Percentiles rank a stretch among this genome's conserved stretches.
Conservation (phyloP, 768 basidiomycete genomes). For the Filobasidium wieringae region DNA sequence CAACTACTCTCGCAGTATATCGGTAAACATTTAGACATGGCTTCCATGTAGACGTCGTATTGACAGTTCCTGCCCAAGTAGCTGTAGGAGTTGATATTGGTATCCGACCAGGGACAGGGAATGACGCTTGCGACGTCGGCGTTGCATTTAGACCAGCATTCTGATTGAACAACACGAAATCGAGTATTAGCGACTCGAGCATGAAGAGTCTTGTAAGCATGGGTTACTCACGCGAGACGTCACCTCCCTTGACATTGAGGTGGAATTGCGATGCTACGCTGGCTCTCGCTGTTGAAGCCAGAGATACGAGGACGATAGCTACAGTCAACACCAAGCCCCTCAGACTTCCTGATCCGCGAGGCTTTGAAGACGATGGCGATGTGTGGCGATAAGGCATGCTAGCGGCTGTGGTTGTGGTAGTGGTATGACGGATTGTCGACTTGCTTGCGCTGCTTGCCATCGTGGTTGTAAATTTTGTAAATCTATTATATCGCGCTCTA, state of each 20-base stretch:
- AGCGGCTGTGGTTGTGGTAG: no score
- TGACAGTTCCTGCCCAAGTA: slow-evolving; percentile 2
- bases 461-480: no score
- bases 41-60: slow-evolving; percentile 5
- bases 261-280: slow-evolving; percentile 5
- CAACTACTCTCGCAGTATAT: slow-evolving; percentile 1
- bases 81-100: not conserved
- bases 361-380: no score
- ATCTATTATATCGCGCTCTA: no score
- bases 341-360: no score
- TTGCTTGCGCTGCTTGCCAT: no score
- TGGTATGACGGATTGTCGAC: no score
- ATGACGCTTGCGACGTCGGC: not conserved
- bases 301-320: no score
- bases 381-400: no score
- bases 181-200: no score
- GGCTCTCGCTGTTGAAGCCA: not conserved
- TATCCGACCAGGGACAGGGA: slow-evolving; percentile 3
- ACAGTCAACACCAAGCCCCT: no score
- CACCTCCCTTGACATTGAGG: not conserved
- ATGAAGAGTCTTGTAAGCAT: no score
- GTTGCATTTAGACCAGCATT: slow-evolving; percentile 6
- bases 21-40: slow-evolving; percentile 1
- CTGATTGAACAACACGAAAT: not conserved
- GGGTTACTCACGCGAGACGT: slow-evolving; percentile 1